Conservation (phyloP, 2,329 filamentous ascomycete genomes). For the Neofusicoccum laricinum region DNA sequence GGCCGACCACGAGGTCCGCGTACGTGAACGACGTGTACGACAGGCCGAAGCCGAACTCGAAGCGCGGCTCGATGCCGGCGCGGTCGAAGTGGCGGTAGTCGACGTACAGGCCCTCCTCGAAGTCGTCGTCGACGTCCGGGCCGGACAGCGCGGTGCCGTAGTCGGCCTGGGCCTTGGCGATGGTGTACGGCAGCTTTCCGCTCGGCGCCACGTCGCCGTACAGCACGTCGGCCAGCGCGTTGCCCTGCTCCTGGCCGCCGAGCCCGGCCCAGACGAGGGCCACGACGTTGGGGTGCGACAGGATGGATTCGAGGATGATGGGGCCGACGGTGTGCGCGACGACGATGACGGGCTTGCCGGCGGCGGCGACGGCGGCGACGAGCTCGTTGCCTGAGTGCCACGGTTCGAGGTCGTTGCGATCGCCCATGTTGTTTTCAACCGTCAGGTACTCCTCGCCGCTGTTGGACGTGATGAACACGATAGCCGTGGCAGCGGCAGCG, state of each 20-base stretch:
- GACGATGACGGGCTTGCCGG: conserved; percentile 37
- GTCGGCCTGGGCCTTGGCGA: conserved; percentile 33
- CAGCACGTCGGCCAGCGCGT: conserved; percentile 52
- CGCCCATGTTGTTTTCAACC: conserved; percentile 45
- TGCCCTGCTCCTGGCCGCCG: conserved; percentile 46
- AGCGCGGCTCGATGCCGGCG: conserved; percentile 39
- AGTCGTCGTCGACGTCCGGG: conserved; percentile 27
- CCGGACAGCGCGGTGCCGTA: conserved; percentile 29
- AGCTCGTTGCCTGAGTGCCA: conserved; percentile 46
- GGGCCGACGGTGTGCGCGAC: conserved; percentile 39
- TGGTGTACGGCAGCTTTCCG: conserved; percentile 57
- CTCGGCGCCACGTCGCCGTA: conserved; percentile 70
- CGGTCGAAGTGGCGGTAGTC: conserved; percentile 46
- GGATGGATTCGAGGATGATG: conserved; percentile 33
- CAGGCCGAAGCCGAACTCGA: conserved; percentile 45
- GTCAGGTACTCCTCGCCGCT: conserved; percentile 50
- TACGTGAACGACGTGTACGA: conserved; percentile 44
- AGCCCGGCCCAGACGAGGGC: conserved; percentile 41
- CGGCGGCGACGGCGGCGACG: conserved; percentile 31
- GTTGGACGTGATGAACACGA: conserved; percentile 50
- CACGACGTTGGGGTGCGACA: conserved; percentile 35
- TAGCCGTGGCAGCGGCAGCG: conserved; percentile 32
- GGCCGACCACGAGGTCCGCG: conserved; percentile 27
- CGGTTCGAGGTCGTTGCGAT: conserved; percentile 47
- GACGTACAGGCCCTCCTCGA: conserved; percentile 42